phyloP scores from a whole-genome alignment of 495 filamentous ascomycete genomes.

The Pyronema omphalodes region DNA sequence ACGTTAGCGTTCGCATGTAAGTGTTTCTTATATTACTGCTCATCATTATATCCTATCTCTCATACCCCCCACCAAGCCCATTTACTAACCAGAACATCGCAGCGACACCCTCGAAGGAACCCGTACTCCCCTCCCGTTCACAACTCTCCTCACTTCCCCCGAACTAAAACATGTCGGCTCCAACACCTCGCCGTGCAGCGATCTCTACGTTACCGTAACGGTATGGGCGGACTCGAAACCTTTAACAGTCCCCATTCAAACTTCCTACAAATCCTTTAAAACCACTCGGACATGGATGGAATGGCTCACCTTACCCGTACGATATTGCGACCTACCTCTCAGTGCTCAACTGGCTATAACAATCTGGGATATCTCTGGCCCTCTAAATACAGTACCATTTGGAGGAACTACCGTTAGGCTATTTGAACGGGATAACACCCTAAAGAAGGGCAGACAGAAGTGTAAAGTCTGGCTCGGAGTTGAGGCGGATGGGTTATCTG shows the following conservation, averaged over 20 bases:
- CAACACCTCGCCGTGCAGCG: slow-evolving; percentile 38
- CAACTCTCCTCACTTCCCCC: slow-evolving; percentile 54
- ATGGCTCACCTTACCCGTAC: slow-evolving; percentile 77
- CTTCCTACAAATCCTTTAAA: slow-evolving; percentile 77
- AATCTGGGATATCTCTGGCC: slow-evolving; percentile 79
- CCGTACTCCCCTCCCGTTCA: slow-evolving; percentile 58
- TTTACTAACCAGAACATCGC: slow-evolving; percentile 14
- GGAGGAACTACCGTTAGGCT: slow-evolving; percentile 80
- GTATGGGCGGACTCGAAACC: slow-evolving; percentile 94
- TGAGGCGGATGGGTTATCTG: slow-evolving; percentile 69
- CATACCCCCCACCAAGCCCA: slow-evolving; percentile 21
- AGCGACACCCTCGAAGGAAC: slow-evolving; percentile 78
- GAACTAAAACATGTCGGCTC: slow-evolving; percentile 75
- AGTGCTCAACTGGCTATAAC: slow-evolving; percentile 80
- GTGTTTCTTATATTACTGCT: slow-evolving; percentile 11
- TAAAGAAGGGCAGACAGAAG: slow-evolving; percentile 83
- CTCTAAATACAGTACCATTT: slow-evolving; percentile 54
- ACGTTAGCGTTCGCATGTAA: slow-evolving; percentile 72
- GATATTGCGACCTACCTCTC: slow-evolving; percentile 58
- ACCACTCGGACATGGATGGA: slow-evolving; percentile 74
- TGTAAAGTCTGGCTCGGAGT: slow-evolving; percentile 68
- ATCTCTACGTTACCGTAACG: slow-evolving; percentile 83
- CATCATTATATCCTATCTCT: slow-evolving; percentile 10
- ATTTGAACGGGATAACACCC: slow-evolving; percentile 77
- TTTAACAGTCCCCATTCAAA: slow-evolving; percentile 76